Conservation (phyloP, 257 asterid genomes). For the Solanum sparsipilum region DNA sequence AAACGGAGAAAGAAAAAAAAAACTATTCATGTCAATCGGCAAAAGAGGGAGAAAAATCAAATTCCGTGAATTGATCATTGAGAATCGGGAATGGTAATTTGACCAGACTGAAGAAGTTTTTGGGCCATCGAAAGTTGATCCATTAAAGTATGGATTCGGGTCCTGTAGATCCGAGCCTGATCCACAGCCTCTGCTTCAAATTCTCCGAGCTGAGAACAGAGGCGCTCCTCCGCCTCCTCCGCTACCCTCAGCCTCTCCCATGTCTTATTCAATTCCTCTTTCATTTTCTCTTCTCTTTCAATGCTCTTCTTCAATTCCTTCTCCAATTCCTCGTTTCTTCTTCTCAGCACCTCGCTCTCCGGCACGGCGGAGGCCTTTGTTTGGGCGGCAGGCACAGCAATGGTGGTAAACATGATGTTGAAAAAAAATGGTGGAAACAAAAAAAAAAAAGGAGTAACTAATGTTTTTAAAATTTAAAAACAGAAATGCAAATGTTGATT, state of each 20-base stretch:
- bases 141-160: constrained; percentile 17
- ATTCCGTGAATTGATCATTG: not conserved
- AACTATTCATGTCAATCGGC: not conserved
- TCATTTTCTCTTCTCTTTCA: constrained; percentile 57
- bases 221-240: constrained; percentile 87
- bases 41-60: not conserved
- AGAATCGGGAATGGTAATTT: constrained; percentile 12
- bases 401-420: constrained; percentile 34
- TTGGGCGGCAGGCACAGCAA: constrained; percentile 15
- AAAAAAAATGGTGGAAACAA: not conserved
- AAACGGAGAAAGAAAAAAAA: not conserved
- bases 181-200: constrained; percentile 75
- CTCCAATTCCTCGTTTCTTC: constrained; percentile 68
- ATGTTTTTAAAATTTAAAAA: not conserved
- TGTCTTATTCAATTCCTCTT: constrained; percentile 28
- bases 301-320: constrained; percentile 35
- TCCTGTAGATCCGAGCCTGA: constrained; percentile 44
- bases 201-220: constrained; percentile 75
- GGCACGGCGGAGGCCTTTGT: not conserved
- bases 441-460: no score
- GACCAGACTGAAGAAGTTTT: constrained; percentile 12
- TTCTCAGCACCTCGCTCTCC: constrained; percentile 28
- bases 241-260: constrained; percentile 51
- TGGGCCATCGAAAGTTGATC: constrained; percentile 38
- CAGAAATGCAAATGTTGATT: not conserved